phyloP scores from a whole-genome alignment of 2,329 filamentous ascomycete species.

The Penicillium rolfsii region DNA sequence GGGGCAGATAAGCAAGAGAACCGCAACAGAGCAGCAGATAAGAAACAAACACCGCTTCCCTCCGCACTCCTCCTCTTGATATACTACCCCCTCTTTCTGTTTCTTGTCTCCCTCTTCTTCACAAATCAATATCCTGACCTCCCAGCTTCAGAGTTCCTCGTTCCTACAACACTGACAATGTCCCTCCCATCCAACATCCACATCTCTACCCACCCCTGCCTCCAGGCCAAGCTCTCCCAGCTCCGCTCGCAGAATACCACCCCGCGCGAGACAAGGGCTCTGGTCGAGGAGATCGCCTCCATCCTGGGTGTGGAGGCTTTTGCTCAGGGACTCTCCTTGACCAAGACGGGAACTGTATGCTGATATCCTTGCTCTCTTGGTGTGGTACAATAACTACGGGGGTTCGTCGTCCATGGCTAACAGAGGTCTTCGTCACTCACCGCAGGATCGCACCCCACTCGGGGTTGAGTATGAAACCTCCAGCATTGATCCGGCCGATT shows the following conservation, averaged over 20 bases:
- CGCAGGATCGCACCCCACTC: slow-evolving; percentile 75
- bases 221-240: slow-evolving; percentile 86
- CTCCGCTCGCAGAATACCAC: slow-evolving; percentile 73
- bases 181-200: slow-evolving; percentile 63
- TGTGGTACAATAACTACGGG: neutral
- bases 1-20: neutral
- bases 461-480: slow-evolving; percentile 73
- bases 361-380: neutral
- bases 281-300: slow-evolving; percentile 84
- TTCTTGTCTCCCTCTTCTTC: neutral
- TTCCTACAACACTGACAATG: slow-evolving; percentile 22
- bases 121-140: neutral
- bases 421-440: neutral
- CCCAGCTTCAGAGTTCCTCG: too few species aligned
- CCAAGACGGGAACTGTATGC: slow-evolving; percentile 66
- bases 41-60: neutral
- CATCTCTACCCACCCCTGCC: slow-evolving; percentile 82
- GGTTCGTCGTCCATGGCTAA: neutral
- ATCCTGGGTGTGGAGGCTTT: slow-evolving; percentile 84
- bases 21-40: neutral
- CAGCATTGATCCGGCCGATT: slow-evolving; percentile 63
- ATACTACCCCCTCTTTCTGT: neutral
- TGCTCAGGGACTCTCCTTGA: slow-evolving; percentile 61
- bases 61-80: neutral
- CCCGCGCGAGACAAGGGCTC: slow-evolving; percentile 74